phyloP scores from a whole-genome alignment of 2,329 filamentous ascomycete genomes.

The Trichothecium sympodiale region DNA sequence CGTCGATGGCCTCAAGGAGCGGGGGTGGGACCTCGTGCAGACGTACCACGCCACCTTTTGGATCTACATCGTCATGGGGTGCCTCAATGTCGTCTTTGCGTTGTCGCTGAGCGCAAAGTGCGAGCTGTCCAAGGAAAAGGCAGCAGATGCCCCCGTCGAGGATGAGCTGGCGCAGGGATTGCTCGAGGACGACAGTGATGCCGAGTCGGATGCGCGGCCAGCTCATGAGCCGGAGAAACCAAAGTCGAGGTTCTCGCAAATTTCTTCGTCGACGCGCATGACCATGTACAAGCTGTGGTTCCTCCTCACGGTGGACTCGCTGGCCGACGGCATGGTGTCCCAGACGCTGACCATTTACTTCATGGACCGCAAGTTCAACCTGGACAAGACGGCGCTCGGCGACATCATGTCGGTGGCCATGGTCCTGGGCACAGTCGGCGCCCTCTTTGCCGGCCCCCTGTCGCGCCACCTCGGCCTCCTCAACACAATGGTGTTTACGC shows the following conservation, averaged over 20 bases:
- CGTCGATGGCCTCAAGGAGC: slow-evolving; percentile 31
- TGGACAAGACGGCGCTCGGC: slow-evolving; percentile 45
- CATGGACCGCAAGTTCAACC: slow-evolving; percentile 42
- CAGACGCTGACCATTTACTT: slow-evolving; percentile 48
- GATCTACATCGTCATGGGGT: slow-evolving; percentile 46
- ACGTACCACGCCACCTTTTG: slow-evolving; percentile 48
- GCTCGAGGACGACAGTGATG: slow-evolving; percentile 10
- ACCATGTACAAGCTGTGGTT: slow-evolving; percentile 57
- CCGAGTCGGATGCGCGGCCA: no score
- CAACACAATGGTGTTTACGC: slow-evolving; percentile 54
- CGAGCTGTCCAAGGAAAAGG: slow-evolving; percentile 25
- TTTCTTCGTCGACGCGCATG: slow-evolving; percentile 43
- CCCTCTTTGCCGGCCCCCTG: slow-evolving; percentile 46
- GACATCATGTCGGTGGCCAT: slow-evolving; percentile 44
- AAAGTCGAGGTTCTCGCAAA: slow-evolving; percentile 34
- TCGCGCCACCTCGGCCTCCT: slow-evolving; percentile 47
- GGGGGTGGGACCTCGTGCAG: slow-evolving; percentile 36
- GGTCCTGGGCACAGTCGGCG: slow-evolving; percentile 41
- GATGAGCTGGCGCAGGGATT: slow-evolving; percentile 12
- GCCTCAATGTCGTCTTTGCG: slow-evolving; percentile 34
- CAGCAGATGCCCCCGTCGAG: slow-evolving; percentile 2
- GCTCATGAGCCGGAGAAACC: slow-evolving; percentile 9
- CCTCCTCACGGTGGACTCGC: slow-evolving; percentile 50
- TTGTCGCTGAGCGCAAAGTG: slow-evolving; percentile 36
- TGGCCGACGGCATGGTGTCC: slow-evolving; percentile 55